Percentiles rank a stretch among this genome's conserved stretches.
Conservation (phyloP, 768 basidiomycete genomes). For the Leccinum subgranulosum region DNA sequence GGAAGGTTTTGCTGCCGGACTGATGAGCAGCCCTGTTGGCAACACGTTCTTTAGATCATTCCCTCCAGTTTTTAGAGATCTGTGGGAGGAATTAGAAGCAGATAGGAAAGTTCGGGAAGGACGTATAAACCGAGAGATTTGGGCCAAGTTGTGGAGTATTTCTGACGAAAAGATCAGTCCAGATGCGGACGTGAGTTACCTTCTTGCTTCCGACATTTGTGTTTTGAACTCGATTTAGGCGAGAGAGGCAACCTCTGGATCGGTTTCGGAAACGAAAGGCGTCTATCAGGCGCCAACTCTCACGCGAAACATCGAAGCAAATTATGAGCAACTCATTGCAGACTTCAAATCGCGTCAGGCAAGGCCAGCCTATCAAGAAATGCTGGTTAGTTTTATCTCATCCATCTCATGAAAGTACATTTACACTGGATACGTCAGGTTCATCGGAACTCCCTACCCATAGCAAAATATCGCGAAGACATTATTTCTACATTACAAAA, state of each 20-base stretch:
- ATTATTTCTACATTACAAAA: constrained; percentile 69
- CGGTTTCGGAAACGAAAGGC: constrained; percentile 15
- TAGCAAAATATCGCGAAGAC: constrained; percentile 73
- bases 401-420: neutral
- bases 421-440: constrained; percentile 37
- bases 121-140: constrained; percentile 59
- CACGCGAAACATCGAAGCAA: constrained; percentile 12
- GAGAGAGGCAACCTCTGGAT: constrained; percentile 19
- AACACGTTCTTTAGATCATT: constrained; percentile 73
- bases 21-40: constrained; percentile 41
- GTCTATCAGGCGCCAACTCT: constrained; percentile 1
- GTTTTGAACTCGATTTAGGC: constrained; percentile 14
- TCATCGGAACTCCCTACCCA: constrained; percentile 79
- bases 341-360: constrained; percentile 61
- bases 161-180: constrained; percentile 56
- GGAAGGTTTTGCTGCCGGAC: constrained; percentile 62
- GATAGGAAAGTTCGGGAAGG: constrained; percentile 61
- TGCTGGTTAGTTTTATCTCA: constrained; percentile 62
- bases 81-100: constrained; percentile 88
- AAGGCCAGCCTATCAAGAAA: constrained; percentile 73
- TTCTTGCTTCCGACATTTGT: neutral
- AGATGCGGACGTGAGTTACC: constrained; percentile 39
- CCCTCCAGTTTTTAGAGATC: constrained; percentile 79
- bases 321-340: constrained; percentile 51
- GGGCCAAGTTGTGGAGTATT: constrained; percentile 66